A percentile compares a stretch with the other conserved stretches of the same genome.
These are phyloP conservation scores for Rhynchospora pubera DNA, from an alignment of 176 grass and related monocot species.

Conservation along the genomic window DNA sequence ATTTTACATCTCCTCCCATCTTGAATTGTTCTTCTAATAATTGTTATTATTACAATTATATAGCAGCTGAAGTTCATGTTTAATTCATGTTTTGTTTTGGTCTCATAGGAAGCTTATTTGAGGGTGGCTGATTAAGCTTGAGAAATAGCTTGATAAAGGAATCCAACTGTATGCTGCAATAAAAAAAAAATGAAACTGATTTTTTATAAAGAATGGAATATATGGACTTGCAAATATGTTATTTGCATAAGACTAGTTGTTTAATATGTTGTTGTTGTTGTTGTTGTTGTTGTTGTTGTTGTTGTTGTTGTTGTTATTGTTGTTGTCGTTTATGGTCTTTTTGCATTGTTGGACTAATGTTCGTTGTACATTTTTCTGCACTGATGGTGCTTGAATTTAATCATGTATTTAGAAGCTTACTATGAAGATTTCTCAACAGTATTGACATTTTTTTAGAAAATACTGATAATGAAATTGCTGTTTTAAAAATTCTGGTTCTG, in stretches of 20 bases:
- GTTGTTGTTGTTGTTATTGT: too few species aligned
- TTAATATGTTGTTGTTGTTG: neutral
- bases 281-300: too few species aligned
- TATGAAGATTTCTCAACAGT: neutral
- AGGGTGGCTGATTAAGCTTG: neutral
- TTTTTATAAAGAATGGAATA: neutral
- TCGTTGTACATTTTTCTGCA: neutral
- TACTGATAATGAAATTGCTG: neutral
- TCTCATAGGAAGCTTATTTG: constrained; percentile 9
- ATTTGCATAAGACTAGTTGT: constrained; percentile 3
- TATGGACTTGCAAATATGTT: neutral
- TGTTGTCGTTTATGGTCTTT: too few species aligned
- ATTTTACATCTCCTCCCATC: neutral
- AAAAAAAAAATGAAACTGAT: neutral
- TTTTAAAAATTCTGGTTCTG: too few species aligned
- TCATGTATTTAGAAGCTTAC: too few species aligned
- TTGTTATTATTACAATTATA: neutral
- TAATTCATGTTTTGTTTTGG: neutral
- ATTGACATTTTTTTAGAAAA: neutral
- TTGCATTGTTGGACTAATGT: too few species aligned
- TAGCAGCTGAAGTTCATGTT: neutral
- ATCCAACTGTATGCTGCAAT: neutral
- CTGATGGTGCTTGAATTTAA: neutral
- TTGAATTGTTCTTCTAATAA: neutral
- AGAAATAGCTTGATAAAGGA: constrained; percentile 2